A percentile compares a stretch with the other conserved stretches of the same genome.
These are phyloP conservation scores for Moringa oleifera DNA, from an alignment of 345 rosid genomes.

Conservation along the genomic window DNA sequence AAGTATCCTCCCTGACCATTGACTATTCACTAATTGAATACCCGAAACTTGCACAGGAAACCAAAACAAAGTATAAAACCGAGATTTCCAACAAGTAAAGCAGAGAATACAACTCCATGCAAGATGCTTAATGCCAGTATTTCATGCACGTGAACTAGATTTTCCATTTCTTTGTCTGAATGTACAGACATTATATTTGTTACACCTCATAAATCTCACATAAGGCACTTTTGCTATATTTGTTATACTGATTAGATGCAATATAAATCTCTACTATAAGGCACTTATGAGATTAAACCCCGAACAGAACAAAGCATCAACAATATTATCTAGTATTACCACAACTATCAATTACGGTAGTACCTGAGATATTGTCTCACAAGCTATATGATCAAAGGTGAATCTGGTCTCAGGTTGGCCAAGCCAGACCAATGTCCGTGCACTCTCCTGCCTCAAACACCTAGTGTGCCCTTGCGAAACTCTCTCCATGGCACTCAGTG, in stretches of 20 bases:
- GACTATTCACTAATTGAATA: not conserved
- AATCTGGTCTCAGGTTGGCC: slow-evolving; percentile 93
- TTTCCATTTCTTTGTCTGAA: not conserved
- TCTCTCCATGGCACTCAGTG: slow-evolving; percentile 56
- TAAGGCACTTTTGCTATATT: too few relatives aligned
- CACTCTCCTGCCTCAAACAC: slow-evolving; percentile 81
- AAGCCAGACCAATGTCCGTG: slow-evolving; percentile 67
- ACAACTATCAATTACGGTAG: not conserved
- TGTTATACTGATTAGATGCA: too few relatives aligned
- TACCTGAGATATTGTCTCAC: slow-evolving; percentile 87
- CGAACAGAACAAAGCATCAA: not conserved
- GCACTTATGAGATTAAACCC: too few relatives aligned
- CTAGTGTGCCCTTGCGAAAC: slow-evolving; percentile 55
- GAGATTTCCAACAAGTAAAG: not conserved
- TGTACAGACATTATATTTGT: too few relatives aligned
- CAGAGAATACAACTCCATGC: not conserved
- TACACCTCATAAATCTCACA: too few relatives aligned
- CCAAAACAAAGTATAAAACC: not conserved
- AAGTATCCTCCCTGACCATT: not conserved
- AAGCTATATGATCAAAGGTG: slow-evolving; percentile 84
- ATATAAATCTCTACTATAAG: too few relatives aligned
- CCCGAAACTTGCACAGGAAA: not conserved
- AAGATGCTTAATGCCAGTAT: not conserved
- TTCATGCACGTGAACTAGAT: not conserved
- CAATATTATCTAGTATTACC: not conserved